Evolutionary conservation across 2,329 filamentous ascomycete genomes (phyloP).

Genomic region (Pestalotiopsis sp.): DNA sequence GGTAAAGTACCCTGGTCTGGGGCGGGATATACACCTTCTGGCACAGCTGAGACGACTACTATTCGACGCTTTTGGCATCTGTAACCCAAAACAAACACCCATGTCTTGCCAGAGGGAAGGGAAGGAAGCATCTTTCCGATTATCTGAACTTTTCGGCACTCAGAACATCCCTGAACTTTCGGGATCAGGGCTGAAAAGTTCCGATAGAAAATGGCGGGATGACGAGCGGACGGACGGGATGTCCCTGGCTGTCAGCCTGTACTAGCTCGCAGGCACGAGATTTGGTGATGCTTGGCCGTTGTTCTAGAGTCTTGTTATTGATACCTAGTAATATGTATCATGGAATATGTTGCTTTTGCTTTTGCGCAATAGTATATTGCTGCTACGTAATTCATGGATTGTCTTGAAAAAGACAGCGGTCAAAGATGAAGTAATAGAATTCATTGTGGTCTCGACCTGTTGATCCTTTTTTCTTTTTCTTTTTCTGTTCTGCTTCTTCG

Average conservation of each 20-base stretch:
- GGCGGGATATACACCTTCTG: background rate
- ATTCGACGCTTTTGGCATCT: too few species aligned
- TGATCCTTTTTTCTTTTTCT: background rate
- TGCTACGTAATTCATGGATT: background rate
- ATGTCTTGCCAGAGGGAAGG: background rate
- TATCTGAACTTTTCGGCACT: background rate
- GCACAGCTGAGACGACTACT: background rate
- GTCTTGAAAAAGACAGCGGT: background rate
- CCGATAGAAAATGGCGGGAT: background rate
- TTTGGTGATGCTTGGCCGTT: background rate
- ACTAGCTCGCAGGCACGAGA: background rate
- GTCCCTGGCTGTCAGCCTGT: background rate
- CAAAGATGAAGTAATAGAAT: background rate
- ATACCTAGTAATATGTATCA: background rate
- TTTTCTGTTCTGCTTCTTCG: background rate
- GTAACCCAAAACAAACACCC: background rate
- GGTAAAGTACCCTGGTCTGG: background rate
- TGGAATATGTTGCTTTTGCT: too few species aligned
- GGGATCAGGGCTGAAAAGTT: background rate
- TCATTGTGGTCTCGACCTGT: background rate
- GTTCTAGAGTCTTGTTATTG: background rate
- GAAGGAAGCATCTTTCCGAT: background rate
- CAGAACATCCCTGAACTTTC: background rate
- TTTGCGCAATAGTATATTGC: background rate
- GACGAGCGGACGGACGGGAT: background rate